Conservation (phyloP, 768 basidiomycete species). For the Leccinum uliginosum region DNA sequence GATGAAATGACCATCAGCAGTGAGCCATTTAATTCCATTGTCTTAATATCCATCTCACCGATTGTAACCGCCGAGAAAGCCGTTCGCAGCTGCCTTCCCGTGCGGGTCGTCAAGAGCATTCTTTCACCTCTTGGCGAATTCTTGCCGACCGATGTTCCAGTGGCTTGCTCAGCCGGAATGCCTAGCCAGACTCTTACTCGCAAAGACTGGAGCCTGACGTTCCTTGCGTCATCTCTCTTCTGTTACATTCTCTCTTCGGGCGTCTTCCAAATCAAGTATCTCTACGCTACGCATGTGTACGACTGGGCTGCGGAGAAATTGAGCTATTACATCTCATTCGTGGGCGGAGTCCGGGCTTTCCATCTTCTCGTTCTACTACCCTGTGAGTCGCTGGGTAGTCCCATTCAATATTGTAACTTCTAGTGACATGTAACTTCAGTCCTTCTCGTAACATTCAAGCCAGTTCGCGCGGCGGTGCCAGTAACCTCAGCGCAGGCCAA, state of each 20-base stretch:
- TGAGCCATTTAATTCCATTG: constrained; percentile 5
- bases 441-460: constrained; percentile 59
- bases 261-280: constrained; percentile 69
- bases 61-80: not conserved
- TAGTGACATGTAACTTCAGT: constrained; percentile 37
- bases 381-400: constrained; percentile 37
- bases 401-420: constrained; percentile 30
- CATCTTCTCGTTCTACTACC: constrained; percentile 67
- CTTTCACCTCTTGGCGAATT: constrained; percentile 69
- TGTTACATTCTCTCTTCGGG: constrained; percentile 64
- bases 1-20: constrained; percentile 5
- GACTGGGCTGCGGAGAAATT: constrained; percentile 65
- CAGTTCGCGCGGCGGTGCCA: constrained; percentile 21
- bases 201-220: constrained; percentile 72
- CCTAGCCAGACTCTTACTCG: constrained; percentile 55
- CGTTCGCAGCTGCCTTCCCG: constrained; percentile 5
- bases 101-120: constrained; percentile 39
- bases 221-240: constrained; percentile 62
- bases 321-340: constrained; percentile 70
- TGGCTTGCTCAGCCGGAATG: constrained; percentile 42
- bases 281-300: constrained; percentile 73
- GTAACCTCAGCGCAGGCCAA: constrained; percentile 3
- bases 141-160: constrained; percentile 48
- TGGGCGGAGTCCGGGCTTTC: constrained; percentile 61
- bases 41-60: not conserved